Conservation (phyloP, 2,329 filamentous ascomycete species). For the Teratosphaeria zuluensis region DNA sequence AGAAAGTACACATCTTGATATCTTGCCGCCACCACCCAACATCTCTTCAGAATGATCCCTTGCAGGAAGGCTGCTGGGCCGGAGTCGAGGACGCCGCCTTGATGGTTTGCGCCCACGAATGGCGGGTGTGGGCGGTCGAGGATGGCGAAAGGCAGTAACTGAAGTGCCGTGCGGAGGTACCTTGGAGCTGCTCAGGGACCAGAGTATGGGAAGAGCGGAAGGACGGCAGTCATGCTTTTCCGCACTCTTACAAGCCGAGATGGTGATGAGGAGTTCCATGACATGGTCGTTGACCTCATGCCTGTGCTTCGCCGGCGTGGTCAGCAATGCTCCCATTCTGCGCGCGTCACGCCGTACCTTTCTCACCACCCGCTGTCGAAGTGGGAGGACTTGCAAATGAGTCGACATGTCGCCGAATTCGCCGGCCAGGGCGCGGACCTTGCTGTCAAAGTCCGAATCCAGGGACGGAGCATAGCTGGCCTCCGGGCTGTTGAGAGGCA, state of each 20-base stretch:
- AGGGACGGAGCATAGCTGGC: background rate
- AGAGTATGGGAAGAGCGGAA: conserved; percentile 84
- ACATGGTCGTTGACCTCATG: conserved; percentile 52
- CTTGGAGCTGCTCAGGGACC: too few relatives aligned
- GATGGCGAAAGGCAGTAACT: too few relatives aligned
- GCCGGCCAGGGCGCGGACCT: background rate
- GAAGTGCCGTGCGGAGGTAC: too few relatives aligned
- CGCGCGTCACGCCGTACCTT: background rate
- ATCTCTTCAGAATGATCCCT: background rate
- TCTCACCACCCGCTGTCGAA: too few relatives aligned
- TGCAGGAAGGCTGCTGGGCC: background rate
- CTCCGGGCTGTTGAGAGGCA: conserved; percentile 11
- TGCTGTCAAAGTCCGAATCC: background rate
- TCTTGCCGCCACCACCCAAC: background rate
- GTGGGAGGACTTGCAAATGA: background rate
- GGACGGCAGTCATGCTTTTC: conserved; percentile 87
- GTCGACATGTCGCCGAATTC: background rate
- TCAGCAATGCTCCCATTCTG: too few relatives aligned
- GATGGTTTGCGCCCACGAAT: background rate
- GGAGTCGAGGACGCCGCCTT: background rate
- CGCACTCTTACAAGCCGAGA: conserved; percentile 92
- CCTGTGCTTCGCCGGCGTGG: too few relatives aligned
- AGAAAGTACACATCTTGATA: background rate
- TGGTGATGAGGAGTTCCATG: conserved; percentile 96
- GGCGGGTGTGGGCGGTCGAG: background rate